Conservation (phyloP, 2,329 filamentous ascomycete genomes). For the Ambrosiella cleistominuta region DNA sequence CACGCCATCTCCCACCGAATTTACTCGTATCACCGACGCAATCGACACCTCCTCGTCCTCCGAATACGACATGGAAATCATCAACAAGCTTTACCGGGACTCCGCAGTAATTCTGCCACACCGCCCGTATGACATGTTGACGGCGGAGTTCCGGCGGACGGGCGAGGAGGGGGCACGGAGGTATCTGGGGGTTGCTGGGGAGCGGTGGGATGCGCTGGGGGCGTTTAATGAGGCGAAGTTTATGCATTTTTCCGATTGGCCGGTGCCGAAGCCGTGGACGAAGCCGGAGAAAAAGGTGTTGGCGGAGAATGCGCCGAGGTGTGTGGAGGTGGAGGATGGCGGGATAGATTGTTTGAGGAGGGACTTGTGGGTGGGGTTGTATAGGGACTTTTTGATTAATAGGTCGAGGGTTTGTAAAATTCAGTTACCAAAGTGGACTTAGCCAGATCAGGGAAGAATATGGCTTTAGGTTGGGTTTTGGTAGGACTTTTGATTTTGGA, state of each 20-base stretch:
- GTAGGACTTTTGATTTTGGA: neutral
- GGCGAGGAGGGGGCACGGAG: constrained; percentile 27
- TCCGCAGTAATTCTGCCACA: constrained; percentile 45
- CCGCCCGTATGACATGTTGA: constrained; percentile 41
- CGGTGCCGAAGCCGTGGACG: constrained; percentile 42
- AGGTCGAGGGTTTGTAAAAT: constrained; percentile 4
- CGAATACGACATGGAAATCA: constrained; percentile 48
- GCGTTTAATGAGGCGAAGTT: constrained; percentile 43
- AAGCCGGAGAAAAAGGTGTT: constrained; percentile 11
- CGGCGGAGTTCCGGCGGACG: constrained; percentile 36
- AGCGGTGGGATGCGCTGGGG: constrained; percentile 35
- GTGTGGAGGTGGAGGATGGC: constrained; percentile 27
- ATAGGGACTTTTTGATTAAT: constrained; percentile 28
- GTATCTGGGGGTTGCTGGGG: constrained; percentile 25
- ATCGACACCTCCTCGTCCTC: constrained; percentile 14
- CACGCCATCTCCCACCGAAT: constrained; percentile 36
- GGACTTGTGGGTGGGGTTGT: constrained; percentile 20
- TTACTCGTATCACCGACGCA: constrained; percentile 20
- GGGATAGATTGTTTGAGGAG: constrained; percentile 22
- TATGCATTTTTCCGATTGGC: constrained; percentile 57
- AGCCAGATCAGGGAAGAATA: neutral
- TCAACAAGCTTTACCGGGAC: constrained; percentile 43
- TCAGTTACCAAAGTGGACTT: neutral
- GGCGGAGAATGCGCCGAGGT: constrained; percentile 13
- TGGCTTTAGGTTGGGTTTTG: neutral